Base-by-base conservation (phyloP, 768 basidiomycete genomes). In the Suillus variegatus region DNA sequence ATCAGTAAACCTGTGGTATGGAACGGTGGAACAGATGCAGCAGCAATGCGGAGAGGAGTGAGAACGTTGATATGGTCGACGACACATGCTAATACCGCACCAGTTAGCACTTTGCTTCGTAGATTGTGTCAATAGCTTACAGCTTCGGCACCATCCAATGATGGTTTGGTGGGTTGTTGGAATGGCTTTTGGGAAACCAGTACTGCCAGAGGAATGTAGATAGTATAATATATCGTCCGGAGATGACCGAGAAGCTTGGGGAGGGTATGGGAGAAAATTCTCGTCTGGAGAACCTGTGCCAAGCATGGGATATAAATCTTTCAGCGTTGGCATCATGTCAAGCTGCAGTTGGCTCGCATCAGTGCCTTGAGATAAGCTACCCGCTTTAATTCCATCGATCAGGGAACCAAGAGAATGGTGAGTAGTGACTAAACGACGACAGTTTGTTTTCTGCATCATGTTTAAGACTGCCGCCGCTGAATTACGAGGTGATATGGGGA, bases 131-230 rank as follows among this genome's bases (percentile, higher is more conserved):
- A 28, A 10, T 20, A n/a, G 70, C 80, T 54, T 68, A 84, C 83
- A 69, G 13, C 76, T 73, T 1, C 64, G 51, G 10, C 75, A 63
- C 77, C 80, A 80, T 36, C 83, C 76, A 3, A 74, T 61, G 28
- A 81, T 61, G 10, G 70, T 69, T 35, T 70, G 72, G 61, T 80
- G 73, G 1, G 73, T 79, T 49, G 80, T 74, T 3, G 75, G 66
- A 36, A 85, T 80, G 1, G 82, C 77, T 69, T 85, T 85, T 1
- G 84, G 84, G 44, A 82, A 74, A n/a, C 82, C 84, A 3, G 82
- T 83, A 6, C 83, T 84, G 14, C 84, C 84, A 4, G 82, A 84
- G 0, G 83, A 82, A 65, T 85, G 84, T 61, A 85, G 67, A n/a
- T 84, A 82, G 18, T 83, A 62, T 0, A 79, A 79, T 18, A 81